Evolutionary conservation across 768 basidiomycete species (phyloP), one percentile per base, ranked within the genome.

Genomic region (Termitomyces sp.): DNA sequence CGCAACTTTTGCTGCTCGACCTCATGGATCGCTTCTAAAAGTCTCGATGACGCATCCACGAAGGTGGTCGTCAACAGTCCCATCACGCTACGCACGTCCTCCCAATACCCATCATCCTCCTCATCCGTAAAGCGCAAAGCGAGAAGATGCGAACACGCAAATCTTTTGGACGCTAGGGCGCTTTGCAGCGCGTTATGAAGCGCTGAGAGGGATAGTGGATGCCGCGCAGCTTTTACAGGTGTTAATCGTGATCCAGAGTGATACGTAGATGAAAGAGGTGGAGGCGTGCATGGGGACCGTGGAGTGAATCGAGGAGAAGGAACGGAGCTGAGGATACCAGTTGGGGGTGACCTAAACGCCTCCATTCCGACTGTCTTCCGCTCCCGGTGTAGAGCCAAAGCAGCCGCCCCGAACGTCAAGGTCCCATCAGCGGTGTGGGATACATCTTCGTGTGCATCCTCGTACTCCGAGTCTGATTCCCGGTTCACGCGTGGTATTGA

Each of bases 101-200:
- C 91, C 91, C 91, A 94, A 62, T 94, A 94, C 5, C 78, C 75
- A 50, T 86, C 85, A 60, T 90, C 88, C 34, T 86, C 88, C 47
- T 82, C 83, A 45, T 86, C 85, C 42, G 61, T 66, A 66, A 94
- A 94, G 2, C 92, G 79, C 48, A 94, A 69, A 4, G 91, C 91
- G 3, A 94, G 77, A 4, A 94, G 76, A 66, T 94, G 89, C 2
- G 91, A 81, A 56, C 87, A 90, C 0, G 90, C 81, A 64, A 89
- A 92, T 14, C 91, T 82, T 61, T 86, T 89, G 17, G 90, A 82
- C 3, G 84, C 78, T 14, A 92, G 61, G 0, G 90, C 85, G n/a
- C 77, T 78, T 55, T 89, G 84, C 4, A 92, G 71, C 3, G 84
- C 77, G 17, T 79, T 74, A 34, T 80, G 77, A 10, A 92, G 71